Evolutionary conservation across 1,284 basidiomycete genomes (phyloP), one percentile per base, ranked within the genome.

Genomic region (Meira nashicola): DNA sequence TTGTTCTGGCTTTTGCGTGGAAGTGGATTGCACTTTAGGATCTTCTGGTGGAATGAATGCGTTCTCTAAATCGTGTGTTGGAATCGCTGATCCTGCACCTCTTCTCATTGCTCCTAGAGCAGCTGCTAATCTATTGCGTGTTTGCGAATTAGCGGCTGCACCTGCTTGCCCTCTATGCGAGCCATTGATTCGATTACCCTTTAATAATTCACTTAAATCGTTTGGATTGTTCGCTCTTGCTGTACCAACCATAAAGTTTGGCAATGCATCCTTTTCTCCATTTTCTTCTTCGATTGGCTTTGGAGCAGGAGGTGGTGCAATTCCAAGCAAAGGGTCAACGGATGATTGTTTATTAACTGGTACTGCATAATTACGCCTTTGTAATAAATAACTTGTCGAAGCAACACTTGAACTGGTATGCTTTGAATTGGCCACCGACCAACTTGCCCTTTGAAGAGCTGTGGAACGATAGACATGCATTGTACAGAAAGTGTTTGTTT

Each of bases 301-400:
- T 21, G 73, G 73, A 6, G 71, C 55, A 39, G 69, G 64, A 11
- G 73, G 73, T 1, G 69, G 56, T 2, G 65, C 63, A 0, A 66
- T 66, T 17, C 73, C 73, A 2, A 71, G 64, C 12, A 72, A 62
- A 2, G 69, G 67, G 50, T 75, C 73, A 47, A 75, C 71, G 15
- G 65, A 68, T 47, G 65, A 63, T 4, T 60, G 57, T 8, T 66
- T 63, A 43, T 74, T 74, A 38, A 75, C 64, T 6, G 72, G 73
- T 12, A 65, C 59, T 14, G 72, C 72, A 37, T 64, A 63, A 14
- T 9, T 11, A 33, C 54, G 51, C 7, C 28, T 25, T 56, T 33
- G 28, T 33, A 33, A 3, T 33, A 33, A 10, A 43, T 15, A 5
- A 11, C 15, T 43, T 5, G 14, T 43, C 3, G 40, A 43, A 43